Conservation (phyloP, 495 filamentous ascomycete species). For the Penicillium parvum region DNA sequence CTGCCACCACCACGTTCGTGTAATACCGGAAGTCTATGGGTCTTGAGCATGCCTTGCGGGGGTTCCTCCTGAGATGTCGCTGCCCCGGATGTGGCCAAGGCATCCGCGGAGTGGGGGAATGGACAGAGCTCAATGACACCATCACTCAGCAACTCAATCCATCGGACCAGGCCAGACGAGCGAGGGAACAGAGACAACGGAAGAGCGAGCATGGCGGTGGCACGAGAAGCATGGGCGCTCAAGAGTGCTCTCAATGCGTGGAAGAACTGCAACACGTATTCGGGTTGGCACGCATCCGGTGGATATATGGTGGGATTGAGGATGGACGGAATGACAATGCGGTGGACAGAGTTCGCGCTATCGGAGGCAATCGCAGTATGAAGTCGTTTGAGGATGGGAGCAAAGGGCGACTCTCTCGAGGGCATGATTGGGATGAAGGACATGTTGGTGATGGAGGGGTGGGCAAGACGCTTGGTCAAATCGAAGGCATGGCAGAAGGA, state of each 20-base stretch:
- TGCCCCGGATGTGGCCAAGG: constrained; percentile 50
- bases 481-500: constrained; percentile 88
- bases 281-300: constrained; percentile 58
- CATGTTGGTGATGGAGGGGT: constrained; percentile 54
- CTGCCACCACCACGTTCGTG: constrained; percentile 84
- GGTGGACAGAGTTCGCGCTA: constrained; percentile 62
- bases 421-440: constrained; percentile 52
- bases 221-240: constrained; percentile 55
- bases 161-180: constrained; percentile 70
- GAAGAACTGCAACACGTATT: constrained; percentile 75
- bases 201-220: constrained; percentile 73
- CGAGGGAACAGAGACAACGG: constrained; percentile 80
- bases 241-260: constrained; percentile 75
- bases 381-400: constrained; percentile 58
- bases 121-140: constrained; percentile 86
- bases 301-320: constrained; percentile 82
- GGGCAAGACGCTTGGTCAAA: constrained; percentile 72
- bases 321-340: constrained; percentile 75
- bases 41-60: constrained; percentile 78
- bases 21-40: constrained; percentile 76
- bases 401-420: constrained; percentile 57
- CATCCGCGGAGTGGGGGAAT: constrained; percentile 64
- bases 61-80: constrained; percentile 60
- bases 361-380: constrained; percentile 52
- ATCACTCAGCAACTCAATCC: constrained; percentile 82